Evolutionary conservation across 1,284 basidiomycete species (phyloP), one percentile per base, ranked within the genome.

Genomic region (Fomitiporia mediterranea): DNA sequence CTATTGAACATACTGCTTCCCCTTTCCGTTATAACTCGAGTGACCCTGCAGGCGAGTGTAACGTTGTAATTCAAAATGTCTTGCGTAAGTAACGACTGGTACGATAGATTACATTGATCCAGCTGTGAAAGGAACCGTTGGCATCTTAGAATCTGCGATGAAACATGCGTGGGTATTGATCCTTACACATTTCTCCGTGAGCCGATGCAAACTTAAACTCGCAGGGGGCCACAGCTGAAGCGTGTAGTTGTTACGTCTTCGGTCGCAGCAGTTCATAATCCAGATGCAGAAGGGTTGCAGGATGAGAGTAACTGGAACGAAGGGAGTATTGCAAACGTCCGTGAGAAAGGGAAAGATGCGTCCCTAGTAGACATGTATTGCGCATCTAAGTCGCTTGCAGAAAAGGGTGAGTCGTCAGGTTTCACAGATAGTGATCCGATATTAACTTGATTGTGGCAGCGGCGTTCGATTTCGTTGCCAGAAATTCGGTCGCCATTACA

Each of bases 91-190:
- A n/a, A 2, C 34, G 2, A 4, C 42, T 11, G 17, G 15, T 3
- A 13, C 17, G 1, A 15, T 30, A 38, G 25, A 43, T 19, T 19
- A 23, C 13, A 43, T 87, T 63, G 68, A 68, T 2, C 86, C 86
- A 0, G 86, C 86, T 4, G 72, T 88, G 8, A 69, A 80, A 25
- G 86, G 86, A 0, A 87, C 84, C 1, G 63, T 75, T 0, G 77
- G 80, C 35, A 74, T 87, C 4, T 72, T 88, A 5, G 68, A 78
- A 56, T 81, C 79, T 54, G 70, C 80, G 46, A 65, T 76, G 62
- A 79, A 79, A 63, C 67, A 79, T 61, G 76, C 75, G 74, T 80
- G 62, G 49, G 72, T 67, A 7, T 56, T 59, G 79, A 38, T 69
- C 72, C 56, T 61, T 68, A 2, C 27, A n/a, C 37, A 17, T 17